These are phyloP conservation scores for Paramarasmius palmivorus DNA, from an alignment of 1,284 basidiomycete genomes.

Conservation along the genomic window DNA sequence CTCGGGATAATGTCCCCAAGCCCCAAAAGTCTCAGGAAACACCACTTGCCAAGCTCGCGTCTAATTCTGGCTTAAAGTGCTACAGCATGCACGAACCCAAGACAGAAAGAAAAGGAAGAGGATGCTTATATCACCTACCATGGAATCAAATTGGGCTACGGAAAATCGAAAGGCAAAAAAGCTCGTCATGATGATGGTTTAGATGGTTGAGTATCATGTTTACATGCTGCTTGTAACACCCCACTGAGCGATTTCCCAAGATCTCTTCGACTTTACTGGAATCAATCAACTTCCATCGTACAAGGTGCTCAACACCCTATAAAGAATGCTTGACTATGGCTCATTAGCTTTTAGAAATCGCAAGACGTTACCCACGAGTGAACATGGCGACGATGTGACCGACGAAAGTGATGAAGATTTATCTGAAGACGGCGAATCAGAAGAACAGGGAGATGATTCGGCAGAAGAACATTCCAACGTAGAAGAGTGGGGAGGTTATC, in stretches of 20 bases:
- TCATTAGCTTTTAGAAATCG: constrained; percentile 22
- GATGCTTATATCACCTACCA: constrained; percentile 79
- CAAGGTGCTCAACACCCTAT: constrained; percentile 20
- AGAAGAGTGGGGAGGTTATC: constrained; percentile 24
- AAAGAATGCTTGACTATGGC: no score
- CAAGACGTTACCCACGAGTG: constrained; percentile 21
- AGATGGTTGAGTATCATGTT: constrained; percentile 44
- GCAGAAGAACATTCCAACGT: constrained; percentile 33
- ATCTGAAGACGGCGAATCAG: constrained; percentile 19
- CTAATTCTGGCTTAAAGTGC: constrained; percentile 2
- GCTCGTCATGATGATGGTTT: constrained; percentile 59
- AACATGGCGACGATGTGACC: constrained; percentile 17
- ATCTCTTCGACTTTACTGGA: constrained; percentile 54
- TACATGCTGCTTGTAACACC: not conserved
- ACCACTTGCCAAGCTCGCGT: constrained; percentile 4
- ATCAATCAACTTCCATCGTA: constrained; percentile 23
- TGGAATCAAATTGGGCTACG: constrained; percentile 68
- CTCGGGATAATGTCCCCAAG: constrained; percentile 6
- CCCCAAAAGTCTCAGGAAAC: constrained; percentile 13
- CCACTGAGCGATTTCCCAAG: constrained; percentile 26
- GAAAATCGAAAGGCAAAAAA: constrained; percentile 38
- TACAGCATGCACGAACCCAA: constrained; percentile 25
- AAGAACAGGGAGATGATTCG: constrained; percentile 22
- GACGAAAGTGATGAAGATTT: constrained; percentile 19
- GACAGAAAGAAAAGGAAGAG: constrained; percentile 57